Evolutionary conservation across 108 stramenopile species (phyloP).

Genomic region (Skeletonema menzelii): DNA sequence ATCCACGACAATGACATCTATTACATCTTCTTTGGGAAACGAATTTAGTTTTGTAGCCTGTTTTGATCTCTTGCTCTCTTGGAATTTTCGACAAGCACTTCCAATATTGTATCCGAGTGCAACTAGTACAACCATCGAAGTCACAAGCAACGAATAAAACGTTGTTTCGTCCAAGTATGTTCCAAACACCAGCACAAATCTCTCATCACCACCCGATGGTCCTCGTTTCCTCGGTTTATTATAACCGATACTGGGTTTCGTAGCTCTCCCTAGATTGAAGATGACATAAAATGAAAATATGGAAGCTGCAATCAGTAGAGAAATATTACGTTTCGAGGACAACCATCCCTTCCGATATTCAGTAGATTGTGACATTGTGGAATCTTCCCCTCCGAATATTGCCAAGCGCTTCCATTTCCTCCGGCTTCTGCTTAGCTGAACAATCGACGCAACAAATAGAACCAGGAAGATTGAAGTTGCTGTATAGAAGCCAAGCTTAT

Average conservation of each 20-base stretch:
- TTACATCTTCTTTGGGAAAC: neutral
- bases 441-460: conserved; percentile 9
- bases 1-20: conserved; percentile 67
- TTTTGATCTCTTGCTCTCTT: conserved; percentile 3
- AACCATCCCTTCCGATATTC: neutral
- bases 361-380: conserved; percentile 1
- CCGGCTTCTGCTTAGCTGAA: conserved; percentile 16
- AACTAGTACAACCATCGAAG: conserved; percentile 21
- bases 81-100: conserved; percentile 7
- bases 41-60: neutral
- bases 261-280: conserved; percentile 13
- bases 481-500: conserved; percentile 27
- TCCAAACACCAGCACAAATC: conserved; percentile 11
- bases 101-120: conserved; percentile 28
- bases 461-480: conserved; percentile 12
- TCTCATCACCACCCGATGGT: neutral
- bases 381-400: conserved; percentile 5
- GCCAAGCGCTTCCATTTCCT: conserved; percentile 27
- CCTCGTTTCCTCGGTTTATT: neutral
- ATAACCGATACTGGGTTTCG: neutral
- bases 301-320: neutral
- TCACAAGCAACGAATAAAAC: conserved; percentile 21
- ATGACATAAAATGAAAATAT: conserved; percentile 7
- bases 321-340: neutral
- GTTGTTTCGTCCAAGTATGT: conserved; percentile 20